phyloP scores from a whole-genome alignment of 2,329 filamentous ascomycete genomes.

The Rhynchosporium secalis region DNA sequence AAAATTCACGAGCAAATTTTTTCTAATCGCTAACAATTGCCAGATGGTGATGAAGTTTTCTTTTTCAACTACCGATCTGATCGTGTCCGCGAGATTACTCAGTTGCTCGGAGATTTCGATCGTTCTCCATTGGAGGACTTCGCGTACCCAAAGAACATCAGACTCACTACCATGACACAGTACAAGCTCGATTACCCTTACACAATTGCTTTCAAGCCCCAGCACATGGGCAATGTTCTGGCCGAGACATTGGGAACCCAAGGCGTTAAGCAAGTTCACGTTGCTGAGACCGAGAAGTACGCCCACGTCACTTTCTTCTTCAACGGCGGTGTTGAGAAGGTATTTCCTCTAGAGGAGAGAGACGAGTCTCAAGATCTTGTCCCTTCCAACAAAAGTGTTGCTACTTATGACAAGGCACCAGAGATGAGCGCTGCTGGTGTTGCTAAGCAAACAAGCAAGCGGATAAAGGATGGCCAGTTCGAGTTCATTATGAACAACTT shows the following conservation, averaged over 20 bases:
- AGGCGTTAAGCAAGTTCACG: conserved; percentile 86
- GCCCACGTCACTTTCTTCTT: conserved; percentile 99
- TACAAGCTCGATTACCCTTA: conserved; percentile 97
- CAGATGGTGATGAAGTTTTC: conserved; percentile 91
- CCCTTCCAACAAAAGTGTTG: conserved; percentile 82
- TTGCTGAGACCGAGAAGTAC: conserved; percentile 99
- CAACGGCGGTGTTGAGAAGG: conserved; percentile 97
- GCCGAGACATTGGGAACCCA: conserved; percentile 95
- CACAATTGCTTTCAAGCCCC: conserved; percentile 87
- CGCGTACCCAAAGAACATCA: conserved; percentile 84
- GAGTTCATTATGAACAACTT: conserved; percentile 99
- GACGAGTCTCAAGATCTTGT: conserved; percentile 80
- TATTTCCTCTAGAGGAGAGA: conserved; percentile 86
- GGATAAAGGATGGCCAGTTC: conserved; percentile 80
- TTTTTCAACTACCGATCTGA: conserved; percentile 99
- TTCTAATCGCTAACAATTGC: conserved; percentile 22
- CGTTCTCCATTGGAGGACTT: conserved; percentile 89
- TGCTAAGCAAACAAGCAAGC: conserved; percentile 84
- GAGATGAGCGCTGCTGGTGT: conserved; percentile 95
- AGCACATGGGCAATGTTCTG: conserved; percentile 96
- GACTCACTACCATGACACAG: conserved; percentile 94
- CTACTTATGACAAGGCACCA: conserved; percentile 92
- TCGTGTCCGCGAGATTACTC: conserved; percentile 92
- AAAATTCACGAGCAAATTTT: conserved; percentile 35
- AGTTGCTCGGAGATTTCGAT: conserved; percentile 89